A percentile compares a stretch with the other conserved stretches of the same genome.
phyloP scores from a whole-genome alignment of 345 rosid species.

The Populus tremula region DNA sequence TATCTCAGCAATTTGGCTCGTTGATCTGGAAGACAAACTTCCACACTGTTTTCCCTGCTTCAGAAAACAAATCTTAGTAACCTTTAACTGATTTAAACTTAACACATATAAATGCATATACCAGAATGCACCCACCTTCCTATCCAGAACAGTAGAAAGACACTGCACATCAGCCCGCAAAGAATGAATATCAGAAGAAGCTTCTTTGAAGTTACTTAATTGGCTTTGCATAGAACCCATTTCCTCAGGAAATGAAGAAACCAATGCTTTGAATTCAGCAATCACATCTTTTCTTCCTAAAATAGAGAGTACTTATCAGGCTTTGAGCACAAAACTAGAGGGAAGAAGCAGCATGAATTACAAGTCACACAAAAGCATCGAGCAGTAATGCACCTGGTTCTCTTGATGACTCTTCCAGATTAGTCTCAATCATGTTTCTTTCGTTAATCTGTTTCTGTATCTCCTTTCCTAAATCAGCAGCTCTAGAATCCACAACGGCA shows the following conservation, averaged over 20 bases:
- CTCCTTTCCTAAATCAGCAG: constrained; percentile 55
- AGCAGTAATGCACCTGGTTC: constrained; percentile 60
- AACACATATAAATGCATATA: background rate
- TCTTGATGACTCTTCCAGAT: constrained; percentile 61
- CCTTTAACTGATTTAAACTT: constrained; percentile 18
- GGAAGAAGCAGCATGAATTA: constrained; percentile 7
- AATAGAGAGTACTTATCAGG: constrained; percentile 31
- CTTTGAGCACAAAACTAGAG: constrained; percentile 13
- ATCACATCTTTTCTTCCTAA: constrained; percentile 88
- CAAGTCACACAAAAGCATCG: background rate
- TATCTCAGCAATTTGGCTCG: constrained; percentile 58
- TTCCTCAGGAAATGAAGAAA: constrained; percentile 86
- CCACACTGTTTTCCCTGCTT: constrained; percentile 69
- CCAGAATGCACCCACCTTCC: constrained; percentile 55
- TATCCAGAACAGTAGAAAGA: constrained; percentile 57
- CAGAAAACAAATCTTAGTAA: constrained; percentile 17
- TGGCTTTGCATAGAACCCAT: constrained; percentile 82
- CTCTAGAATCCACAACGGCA: constrained; percentile 63
- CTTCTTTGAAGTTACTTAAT: constrained; percentile 65
- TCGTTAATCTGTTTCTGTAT: constrained; percentile 65
- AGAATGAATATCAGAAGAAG: constrained; percentile 71
- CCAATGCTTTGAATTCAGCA: constrained; percentile 78
- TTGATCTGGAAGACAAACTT: constrained; percentile 50
- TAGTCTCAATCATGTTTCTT: constrained; percentile 50
- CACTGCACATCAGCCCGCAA: constrained; percentile 77